These are phyloP conservation scores for Allium cepa DNA, from an alignment of 106 monocot genomes.

Conservation along the genomic window DNA sequence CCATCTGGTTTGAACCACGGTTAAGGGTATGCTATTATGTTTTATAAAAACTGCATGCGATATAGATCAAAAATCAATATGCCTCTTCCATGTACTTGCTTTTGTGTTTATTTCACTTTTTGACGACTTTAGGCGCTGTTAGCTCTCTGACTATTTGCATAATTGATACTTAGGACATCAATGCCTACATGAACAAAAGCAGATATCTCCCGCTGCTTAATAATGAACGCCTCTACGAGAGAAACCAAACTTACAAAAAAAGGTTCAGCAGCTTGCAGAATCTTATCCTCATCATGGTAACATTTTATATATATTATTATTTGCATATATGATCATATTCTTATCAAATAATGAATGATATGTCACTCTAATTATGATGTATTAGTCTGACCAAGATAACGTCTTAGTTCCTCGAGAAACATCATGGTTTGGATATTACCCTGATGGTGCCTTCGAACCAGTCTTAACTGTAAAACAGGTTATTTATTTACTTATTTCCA, in stretches of 20 bases:
- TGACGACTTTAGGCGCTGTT: no score
- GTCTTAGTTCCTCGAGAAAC: slow-evolving; percentile 90
- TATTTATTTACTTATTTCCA: not conserved
- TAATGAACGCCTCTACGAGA: slow-evolving; percentile 57
- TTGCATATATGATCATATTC: no score
- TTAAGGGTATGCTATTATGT: no score
- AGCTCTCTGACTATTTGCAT: not conserved
- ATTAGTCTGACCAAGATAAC: slow-evolving; percentile 60
- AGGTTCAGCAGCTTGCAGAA: slow-evolving; percentile 71
- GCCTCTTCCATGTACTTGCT: no score
- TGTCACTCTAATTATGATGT: not conserved
- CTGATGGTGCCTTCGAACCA: slow-evolving; percentile 67
- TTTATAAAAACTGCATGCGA: no score
- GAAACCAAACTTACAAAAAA: slow-evolving; percentile 84
- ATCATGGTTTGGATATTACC: slow-evolving; percentile 95
- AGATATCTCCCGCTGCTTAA: slow-evolving; percentile 91
- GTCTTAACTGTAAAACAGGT: slow-evolving; percentile 76
- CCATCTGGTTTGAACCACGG: no score
- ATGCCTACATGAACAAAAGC: slow-evolving; percentile 66
- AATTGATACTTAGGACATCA: slow-evolving; percentile 39
- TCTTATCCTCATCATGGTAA: slow-evolving; percentile 85
- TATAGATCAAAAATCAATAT: no score
- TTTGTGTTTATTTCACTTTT: no score
- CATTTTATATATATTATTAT: not conserved
- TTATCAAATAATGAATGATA: not conserved